A percentile compares a stretch with the other conserved stretches of the same genome.
phyloP scores from a whole-genome alignment of 306 rosid species.

The Prunus padus region DNA sequence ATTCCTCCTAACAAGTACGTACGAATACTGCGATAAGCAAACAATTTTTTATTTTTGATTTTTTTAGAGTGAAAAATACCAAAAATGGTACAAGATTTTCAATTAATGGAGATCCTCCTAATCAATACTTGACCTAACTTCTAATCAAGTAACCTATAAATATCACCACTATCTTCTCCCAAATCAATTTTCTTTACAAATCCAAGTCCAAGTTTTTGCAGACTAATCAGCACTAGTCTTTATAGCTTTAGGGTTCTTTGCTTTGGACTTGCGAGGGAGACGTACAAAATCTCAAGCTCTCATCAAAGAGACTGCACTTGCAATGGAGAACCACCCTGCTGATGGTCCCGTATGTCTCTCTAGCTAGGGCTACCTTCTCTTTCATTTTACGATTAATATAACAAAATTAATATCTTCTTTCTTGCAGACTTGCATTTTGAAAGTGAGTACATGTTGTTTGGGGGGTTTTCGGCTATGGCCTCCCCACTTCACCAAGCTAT shows the following conservation, averaged over 20 bases:
- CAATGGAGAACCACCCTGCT: slow-evolving; percentile 15
- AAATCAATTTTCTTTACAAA: background rate
- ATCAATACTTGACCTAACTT: background rate
- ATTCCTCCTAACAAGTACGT: background rate
- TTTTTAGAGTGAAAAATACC: background rate
- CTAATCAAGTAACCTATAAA: background rate
- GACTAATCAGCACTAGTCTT: background rate
- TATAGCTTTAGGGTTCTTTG: background rate
- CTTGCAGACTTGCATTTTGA: slow-evolving; percentile 1
- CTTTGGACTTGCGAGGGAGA: too few species aligned
- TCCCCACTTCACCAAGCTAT: background rate
- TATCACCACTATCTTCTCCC: background rate
- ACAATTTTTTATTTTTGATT: background rate
- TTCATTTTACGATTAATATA: background rate
- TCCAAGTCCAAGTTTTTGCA: background rate
- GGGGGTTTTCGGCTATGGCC: background rate
- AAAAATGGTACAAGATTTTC: background rate
- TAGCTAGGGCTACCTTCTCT: background rate
- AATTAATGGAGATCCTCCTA: background rate
- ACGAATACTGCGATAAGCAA: background rate
- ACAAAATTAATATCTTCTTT: background rate
- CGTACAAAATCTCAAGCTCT: background rate
- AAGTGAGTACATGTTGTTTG: background rate
- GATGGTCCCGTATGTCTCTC: slow-evolving; percentile 11
- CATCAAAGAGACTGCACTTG: background rate